phyloP scores from a whole-genome alignment of 108 stramenopile genomes.

The Aurantiochytrium sp. region DNA sequence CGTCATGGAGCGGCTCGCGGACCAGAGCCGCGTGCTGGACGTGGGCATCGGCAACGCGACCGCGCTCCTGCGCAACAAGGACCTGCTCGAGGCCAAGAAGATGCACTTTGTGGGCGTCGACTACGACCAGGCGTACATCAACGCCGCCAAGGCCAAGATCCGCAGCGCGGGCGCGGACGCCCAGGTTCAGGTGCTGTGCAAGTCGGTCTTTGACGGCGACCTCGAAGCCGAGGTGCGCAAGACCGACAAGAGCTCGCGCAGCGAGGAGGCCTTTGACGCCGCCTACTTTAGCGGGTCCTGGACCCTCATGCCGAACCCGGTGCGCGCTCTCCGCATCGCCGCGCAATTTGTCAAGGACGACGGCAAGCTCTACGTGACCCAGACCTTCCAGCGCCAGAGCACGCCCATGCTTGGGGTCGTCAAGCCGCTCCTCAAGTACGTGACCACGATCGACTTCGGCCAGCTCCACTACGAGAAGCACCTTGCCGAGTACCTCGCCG shows the following conservation, averaged over 20 bases:
- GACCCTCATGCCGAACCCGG: conserved; percentile 63
- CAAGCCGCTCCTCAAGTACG: conserved; percentile 62
- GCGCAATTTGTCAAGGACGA: conserved; percentile 34
- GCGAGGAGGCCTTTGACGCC: conserved; percentile 50
- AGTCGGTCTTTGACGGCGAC: conserved; percentile 46
- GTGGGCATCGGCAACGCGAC: conserved; percentile 66
- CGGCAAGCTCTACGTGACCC: conserved; percentile 61
- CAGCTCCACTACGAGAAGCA: conserved; percentile 53
- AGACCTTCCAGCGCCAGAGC: conserved; percentile 62
- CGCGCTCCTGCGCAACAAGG: background rate
- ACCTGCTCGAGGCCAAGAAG: conserved; percentile 42
- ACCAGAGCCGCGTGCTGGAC: conserved; percentile 52
- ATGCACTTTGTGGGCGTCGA: conserved; percentile 61
- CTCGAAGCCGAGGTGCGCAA: background rate
- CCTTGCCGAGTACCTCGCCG: conserved; percentile 42
- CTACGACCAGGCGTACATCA: conserved; percentile 59
- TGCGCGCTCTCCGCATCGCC: conserved; percentile 44
- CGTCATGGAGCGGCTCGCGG: conserved; percentile 44
- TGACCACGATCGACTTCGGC: conserved; percentile 71
- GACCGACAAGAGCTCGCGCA: background rate
- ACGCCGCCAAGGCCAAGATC: conserved; percentile 47
- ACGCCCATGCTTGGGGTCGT: conserved; percentile 50
- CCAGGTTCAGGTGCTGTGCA: conserved; percentile 45
- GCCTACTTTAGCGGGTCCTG: conserved; percentile 67
- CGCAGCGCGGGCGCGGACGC: conserved; percentile 35